Base-by-base conservation (phyloP, 2,329 filamentous ascomycete species). In the Hirsutella thompsonii region DNA sequence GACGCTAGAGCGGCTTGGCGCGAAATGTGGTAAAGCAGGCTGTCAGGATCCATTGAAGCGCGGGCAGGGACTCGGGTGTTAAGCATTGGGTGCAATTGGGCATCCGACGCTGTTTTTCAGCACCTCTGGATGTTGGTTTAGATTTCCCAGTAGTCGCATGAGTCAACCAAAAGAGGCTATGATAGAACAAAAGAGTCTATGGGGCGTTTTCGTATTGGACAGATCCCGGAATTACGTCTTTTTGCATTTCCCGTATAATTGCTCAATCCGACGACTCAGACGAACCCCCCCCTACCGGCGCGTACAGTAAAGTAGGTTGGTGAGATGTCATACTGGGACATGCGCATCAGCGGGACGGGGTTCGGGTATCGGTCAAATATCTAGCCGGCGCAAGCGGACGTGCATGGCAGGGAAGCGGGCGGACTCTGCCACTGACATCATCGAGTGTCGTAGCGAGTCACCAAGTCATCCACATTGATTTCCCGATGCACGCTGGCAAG, bases 151-250 rank as follows among this genome's bases (percentile, higher is more conserved):
- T n/a, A 38, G 18, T 29, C 28, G 37, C 29, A 32, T 20, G 19
- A 11, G 37, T 26, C 23, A 32, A 32, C 37, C 26, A 19, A 20
- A 20, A 16, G 16, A 20, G 21, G n/a, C 14, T 18, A n/a, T 19
- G 37, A 39, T 39, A 39, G 37, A 39, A 20, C 16, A 38, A 39
- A 32, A 39, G 37, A 39, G 37, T 8, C 28, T 13, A 14, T 20
- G 13, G 19, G 19, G 18, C 9, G 23, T 32, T 26, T 28, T 18
- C 21, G 20, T 18, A 26, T 29, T 29, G 16, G 9, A 29, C 13
- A 28, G 14, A 14, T 26, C n/a, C n/a, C n/a, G n/a, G n/a, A n/a
- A n/a, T n/a, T n/a, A n/a, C n/a, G n/a, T n/a, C n/a, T n/a, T n/a
- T n/a, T n/a, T n/a, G n/a, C n/a, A n/a, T n/a, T n/a, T n/a, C n/a